Conservation (phyloP, 2,329 filamentous ascomycete genomes). For the Cladosporium austrohemisphaericum region DNA sequence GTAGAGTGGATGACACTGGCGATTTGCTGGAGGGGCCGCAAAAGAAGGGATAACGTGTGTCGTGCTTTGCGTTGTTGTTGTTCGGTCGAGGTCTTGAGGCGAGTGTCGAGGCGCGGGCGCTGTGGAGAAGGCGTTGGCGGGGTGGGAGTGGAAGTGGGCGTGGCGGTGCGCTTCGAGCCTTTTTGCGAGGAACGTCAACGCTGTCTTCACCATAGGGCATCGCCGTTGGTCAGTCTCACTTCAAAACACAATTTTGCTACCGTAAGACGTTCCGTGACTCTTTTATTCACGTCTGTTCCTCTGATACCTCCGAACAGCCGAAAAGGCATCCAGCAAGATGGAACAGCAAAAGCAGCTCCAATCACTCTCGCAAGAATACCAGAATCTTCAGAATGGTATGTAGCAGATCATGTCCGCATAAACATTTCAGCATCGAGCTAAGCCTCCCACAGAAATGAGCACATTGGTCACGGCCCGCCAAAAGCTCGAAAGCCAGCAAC, state of each 20-base stretch:
- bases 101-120: too few species aligned
- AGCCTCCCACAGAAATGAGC: constrained; percentile 68
- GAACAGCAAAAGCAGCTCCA: constrained; percentile 75
- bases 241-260: too few species aligned
- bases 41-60: too few species aligned
- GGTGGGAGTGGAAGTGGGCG: too few species aligned
- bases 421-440: not conserved
- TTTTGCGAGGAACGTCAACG: not conserved
- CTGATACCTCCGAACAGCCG: not conserved
- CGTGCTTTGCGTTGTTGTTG: too few species aligned
- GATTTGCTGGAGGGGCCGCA: too few species aligned
- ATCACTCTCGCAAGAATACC: constrained; percentile 79
- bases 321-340: constrained; percentile 2
- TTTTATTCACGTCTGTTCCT: too few species aligned
- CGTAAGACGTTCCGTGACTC: too few species aligned
- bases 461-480: constrained; percentile 73
- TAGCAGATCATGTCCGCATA: not conserved
- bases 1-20: too few species aligned
- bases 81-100: too few species aligned
- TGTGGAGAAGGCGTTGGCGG: constrained; percentile 12
- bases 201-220: not conserved
- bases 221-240: not conserved
- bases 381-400: constrained; percentile 77
- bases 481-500: constrained; percentile 87
- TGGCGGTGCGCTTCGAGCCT: too few species aligned